Evolutionary conservation across 164 flowering plant species (phyloP).

Genomic region (Nymphaea thermarum): DNA sequence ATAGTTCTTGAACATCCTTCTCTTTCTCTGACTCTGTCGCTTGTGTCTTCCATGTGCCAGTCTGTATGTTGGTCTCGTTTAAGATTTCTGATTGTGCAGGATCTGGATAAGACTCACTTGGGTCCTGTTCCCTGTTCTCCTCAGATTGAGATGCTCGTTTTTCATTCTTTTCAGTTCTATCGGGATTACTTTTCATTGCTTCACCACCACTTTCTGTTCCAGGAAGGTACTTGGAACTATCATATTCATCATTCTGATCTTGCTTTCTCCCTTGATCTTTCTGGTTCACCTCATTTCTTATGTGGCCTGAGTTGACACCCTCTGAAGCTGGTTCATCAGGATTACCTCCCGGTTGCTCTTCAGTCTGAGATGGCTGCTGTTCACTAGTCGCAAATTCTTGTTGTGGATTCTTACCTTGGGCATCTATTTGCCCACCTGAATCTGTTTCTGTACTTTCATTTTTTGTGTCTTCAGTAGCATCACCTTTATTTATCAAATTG

Average conservation of each 20-base stretch:
- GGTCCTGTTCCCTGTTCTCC: constrained; percentile 6
- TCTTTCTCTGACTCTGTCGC: constrained; percentile 59
- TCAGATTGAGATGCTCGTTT: background rate
- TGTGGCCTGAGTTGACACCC: no score
- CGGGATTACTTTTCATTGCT: background rate
- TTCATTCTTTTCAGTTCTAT: background rate
- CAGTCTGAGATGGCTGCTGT: background rate
- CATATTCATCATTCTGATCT: background rate
- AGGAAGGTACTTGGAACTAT: background rate
- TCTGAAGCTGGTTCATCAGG: no score
- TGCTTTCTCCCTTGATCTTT: background rate
- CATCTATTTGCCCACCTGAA: background rate
- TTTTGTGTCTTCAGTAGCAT: background rate
- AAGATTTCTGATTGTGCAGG: constrained; percentile 49
- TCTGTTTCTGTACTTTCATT: background rate
- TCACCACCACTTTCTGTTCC: background rate
- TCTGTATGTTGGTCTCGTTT: constrained; percentile 41
- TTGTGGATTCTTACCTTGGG: background rate
- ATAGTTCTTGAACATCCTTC: constrained; percentile 25
- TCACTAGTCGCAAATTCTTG: background rate
- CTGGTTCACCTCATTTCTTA: no score
- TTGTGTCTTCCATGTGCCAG: constrained; percentile 60
- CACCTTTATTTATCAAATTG: background rate
- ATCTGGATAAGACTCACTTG: constrained; percentile 32
- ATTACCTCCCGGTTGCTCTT: background rate